Conservation (phyloP, 352 stramenopile genomes). For the Lagenidium giganteum region DNA sequence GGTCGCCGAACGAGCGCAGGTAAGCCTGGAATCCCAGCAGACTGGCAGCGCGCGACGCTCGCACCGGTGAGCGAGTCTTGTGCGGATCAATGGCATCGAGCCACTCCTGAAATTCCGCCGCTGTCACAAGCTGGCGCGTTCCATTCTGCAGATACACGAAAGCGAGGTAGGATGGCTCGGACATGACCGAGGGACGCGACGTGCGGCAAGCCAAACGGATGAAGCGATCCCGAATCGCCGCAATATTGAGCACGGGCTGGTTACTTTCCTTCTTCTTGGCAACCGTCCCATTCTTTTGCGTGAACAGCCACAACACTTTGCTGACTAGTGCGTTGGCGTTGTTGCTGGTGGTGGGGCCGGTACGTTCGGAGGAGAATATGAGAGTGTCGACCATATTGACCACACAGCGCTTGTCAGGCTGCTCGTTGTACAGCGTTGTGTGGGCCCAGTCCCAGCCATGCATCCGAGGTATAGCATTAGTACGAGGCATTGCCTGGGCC, state of each 20-base stretch:
- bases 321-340: no score
- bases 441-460: constrained; percentile 36
- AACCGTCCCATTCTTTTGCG: constrained; percentile 36
- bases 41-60: background rate
- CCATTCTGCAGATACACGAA: constrained; percentile 8
- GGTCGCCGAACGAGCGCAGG: constrained; percentile 3
- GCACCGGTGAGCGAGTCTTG: background rate
- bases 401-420: constrained; percentile 15
- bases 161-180: constrained; percentile 8
- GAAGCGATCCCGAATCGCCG: constrained; percentile 44
- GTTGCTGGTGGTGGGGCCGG: background rate
- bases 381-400: constrained; percentile 39
- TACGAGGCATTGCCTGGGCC: no score
- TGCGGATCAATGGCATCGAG: no score
- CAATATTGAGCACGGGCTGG: constrained; percentile 13
- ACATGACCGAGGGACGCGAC: background rate
- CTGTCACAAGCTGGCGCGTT: constrained; percentile 7
- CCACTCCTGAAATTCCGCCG: constrained; percentile 14
- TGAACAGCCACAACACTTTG: constrained; percentile 36
- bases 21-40: constrained; percentile 19
- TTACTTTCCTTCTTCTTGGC: constrained; percentile 31
- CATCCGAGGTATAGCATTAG: no score
- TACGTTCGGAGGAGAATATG: constrained; percentile 14
- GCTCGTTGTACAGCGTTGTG: constrained; percentile 20
- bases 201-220: constrained; percentile 20